Evolutionary conservation across 345 rosid genomes (phyloP), one percentile per base, ranked within the genome.

Genomic region (Hibiscus trionum): DNA sequence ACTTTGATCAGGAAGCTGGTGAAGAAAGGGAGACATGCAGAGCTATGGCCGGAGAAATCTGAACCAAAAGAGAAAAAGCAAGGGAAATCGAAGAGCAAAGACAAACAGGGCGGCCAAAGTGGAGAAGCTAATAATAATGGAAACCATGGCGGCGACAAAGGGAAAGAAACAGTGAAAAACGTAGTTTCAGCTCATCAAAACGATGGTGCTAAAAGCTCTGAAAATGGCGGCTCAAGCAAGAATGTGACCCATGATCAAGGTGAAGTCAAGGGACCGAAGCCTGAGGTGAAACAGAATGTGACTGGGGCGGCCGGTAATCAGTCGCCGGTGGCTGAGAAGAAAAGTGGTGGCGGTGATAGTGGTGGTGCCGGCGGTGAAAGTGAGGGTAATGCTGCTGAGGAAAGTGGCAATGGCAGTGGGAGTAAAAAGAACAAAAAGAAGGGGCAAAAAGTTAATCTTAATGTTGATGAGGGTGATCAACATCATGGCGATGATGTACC

Each of bases 351-450:
- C 35, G 4, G 35, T 31, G 35, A 66, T 4, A 73, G 49, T 29
- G 65, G 19, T 29, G 52, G 52, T 49, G 56, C 19, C 19, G 66
- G 66, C 3, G 66, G 24, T 61, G 66, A 17, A 15, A 37, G 29
- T n/a, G 73, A 10, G 62, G 55, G 72, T 19, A 79, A 66, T 37
- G 75, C 19, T 24, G 16, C 27, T 14, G 79, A 70, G 0, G 75
- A 27, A 53, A 72, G 57, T 21, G 56, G 76, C 58, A 44, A 77
- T 14, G 56, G 78, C 58, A 50, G 78, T 73, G 78, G 78, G 39
- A 76, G 82, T 14, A 79, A 84, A 53, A 89, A 88, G 84, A 90
- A 86, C 79, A 90, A 93, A 74, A 90, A 88, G 82, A 90, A 90
- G 62, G 88, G 83, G 81, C 80, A 87, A 7, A 76, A 66, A 15